Evolutionary conservation across 1,284 basidiomycete genomes (phyloP).

Genomic region (Retiboletus flavoniger): DNA sequence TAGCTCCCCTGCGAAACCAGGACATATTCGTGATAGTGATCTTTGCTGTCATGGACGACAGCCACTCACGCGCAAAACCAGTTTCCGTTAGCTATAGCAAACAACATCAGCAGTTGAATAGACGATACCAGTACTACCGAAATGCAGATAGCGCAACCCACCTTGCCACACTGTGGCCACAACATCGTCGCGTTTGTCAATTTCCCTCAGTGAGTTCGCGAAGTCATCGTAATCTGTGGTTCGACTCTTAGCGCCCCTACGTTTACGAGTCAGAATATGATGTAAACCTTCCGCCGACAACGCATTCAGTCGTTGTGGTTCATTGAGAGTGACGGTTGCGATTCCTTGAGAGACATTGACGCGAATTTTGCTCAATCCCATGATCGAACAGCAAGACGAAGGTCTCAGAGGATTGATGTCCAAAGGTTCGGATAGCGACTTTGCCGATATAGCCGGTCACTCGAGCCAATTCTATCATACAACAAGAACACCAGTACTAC

Average conservation of each 20-base stretch:
- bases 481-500: slow-evolving; percentile 5
- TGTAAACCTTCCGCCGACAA: slow-evolving; percentile 53
- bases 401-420: neutral
- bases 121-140: neutral
- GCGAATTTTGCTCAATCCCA: slow-evolving; percentile 40
- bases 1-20: slow-evolving; percentile 45
- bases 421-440: neutral
- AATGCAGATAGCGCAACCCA: slow-evolving; percentile 24
- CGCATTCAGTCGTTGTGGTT: slow-evolving; percentile 60
- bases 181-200: slow-evolving; percentile 62
- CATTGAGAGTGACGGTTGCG: slow-evolving; percentile 67
- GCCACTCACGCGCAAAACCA: slow-evolving; percentile 70
- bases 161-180: slow-evolving; percentile 68
- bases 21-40: neutral
- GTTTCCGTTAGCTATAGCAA: slow-evolving; percentile 52
- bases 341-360: slow-evolving; percentile 56
- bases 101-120: slow-evolving; percentile 1
- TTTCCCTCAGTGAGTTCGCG: slow-evolving; percentile 53
- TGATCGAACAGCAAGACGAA: slow-evolving; percentile 2
- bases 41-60: neutral
- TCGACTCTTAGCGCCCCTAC: neutral
- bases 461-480: neutral
- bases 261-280: neutral
- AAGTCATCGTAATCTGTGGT: slow-evolving; percentile 60
- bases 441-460: slow-evolving; percentile 16